Evolutionary conservation across 2,329 filamentous ascomycete genomes (phyloP).

Genomic region (Trichophaea hybrida): DNA sequence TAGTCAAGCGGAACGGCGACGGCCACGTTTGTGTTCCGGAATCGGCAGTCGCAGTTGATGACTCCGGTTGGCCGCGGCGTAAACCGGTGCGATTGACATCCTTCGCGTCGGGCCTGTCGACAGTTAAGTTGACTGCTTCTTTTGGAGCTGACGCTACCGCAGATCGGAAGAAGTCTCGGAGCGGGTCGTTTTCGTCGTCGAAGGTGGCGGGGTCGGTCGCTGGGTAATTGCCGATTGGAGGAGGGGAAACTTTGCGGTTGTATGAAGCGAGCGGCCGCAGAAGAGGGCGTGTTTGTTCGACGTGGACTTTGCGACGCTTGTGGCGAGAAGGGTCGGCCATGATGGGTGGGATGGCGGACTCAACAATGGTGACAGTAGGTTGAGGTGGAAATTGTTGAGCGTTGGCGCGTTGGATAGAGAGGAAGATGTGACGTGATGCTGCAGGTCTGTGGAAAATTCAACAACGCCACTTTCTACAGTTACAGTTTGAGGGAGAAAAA

Average conservation of each 20-base stretch:
- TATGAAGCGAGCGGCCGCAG: background rate
- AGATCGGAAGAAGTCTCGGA: background rate
- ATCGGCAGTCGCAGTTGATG: background rate
- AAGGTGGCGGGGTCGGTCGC: background rate
- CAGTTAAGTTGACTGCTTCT: background rate
- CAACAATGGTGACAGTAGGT: background rate
- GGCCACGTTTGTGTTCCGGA: conserved; percentile 20
- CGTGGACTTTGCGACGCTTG: background rate
- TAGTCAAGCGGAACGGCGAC: conserved; percentile 60
- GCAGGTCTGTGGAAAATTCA: background rate
- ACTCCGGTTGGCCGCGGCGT: background rate
- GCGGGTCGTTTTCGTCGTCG: background rate
- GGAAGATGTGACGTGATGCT: background rate
- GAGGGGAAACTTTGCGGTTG: background rate
- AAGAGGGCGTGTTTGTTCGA: background rate
- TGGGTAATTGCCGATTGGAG: background rate
- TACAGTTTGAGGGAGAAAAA: too few relatives aligned
- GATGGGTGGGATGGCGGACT: background rate
- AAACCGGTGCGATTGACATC: background rate
- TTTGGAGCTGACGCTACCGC: too few relatives aligned
- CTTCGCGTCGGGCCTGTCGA: background rate
- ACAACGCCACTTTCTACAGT: too few relatives aligned
- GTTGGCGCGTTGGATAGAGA: background rate
- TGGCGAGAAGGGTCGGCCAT: background rate
- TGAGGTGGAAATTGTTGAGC: background rate